Percentiles rank a stretch among this genome's conserved stretches.
phyloP scores from a whole-genome alignment of 345 rosid genomes.

The Clarkia xantiana region DNA sequence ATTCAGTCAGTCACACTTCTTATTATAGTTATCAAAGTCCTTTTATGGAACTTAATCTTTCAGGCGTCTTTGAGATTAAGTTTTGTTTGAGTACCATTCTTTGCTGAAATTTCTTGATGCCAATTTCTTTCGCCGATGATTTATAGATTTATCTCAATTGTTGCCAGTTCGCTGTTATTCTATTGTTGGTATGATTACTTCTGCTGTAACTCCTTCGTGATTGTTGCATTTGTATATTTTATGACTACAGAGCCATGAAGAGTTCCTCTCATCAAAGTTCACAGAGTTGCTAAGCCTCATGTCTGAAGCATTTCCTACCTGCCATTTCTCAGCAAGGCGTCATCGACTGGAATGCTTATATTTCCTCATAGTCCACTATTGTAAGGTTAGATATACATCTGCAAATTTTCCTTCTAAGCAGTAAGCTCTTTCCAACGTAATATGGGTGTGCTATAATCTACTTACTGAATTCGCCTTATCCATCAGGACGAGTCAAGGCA shows the following conservation, averaged over 20 bases:
- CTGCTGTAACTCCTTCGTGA: background rate
- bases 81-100: no score
- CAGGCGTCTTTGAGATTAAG: no score
- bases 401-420: background rate
- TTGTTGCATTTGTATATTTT: conserved; percentile 2
- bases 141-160: no score
- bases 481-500: conserved; percentile 51
- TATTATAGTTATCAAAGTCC: no score
- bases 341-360: conserved; percentile 88
- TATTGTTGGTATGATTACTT: no score
- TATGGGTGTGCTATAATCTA: background rate
- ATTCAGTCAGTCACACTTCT: no score
- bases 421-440: background rate
- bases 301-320: conserved; percentile 49
- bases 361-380: conserved; percentile 46
- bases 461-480: background rate
- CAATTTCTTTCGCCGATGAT: no score
- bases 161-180: no score
- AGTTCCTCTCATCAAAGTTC: conserved; percentile 39
- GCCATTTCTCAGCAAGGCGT: conserved; percentile 88
- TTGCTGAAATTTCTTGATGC: no score
- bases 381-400: conserved; percentile 25
- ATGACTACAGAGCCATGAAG: conserved; percentile 37
- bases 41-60: no score
- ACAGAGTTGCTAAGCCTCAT: conserved; percentile 56